Conservation (phyloP, 176 grass and related monocot species). For the Juncus inflexus region DNA sequence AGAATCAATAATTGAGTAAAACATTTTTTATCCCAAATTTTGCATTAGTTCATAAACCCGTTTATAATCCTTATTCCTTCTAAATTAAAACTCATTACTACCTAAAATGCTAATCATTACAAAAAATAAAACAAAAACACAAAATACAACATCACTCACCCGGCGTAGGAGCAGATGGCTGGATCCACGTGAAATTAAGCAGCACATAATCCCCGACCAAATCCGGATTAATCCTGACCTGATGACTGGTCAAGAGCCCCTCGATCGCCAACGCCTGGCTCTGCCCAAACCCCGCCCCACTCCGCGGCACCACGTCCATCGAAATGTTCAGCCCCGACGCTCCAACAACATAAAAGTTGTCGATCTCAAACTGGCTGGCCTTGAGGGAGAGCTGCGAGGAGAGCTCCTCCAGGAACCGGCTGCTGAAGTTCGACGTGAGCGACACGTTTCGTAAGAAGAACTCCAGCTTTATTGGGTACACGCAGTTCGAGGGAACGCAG, state of each 20-base stretch:
- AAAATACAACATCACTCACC: conserved; percentile 46
- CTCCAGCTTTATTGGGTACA: conserved; percentile 88
- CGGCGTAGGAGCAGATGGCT: conserved; percentile 49
- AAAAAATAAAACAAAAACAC: conserved; percentile 26
- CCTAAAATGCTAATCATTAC: conserved; percentile 2
- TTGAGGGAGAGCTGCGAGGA: conserved; percentile 59
- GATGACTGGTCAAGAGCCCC: conserved; percentile 61
- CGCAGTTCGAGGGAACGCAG: conserved; percentile 54
- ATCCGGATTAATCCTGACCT: conserved; percentile 60
- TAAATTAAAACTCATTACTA: background rate
- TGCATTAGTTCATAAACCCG: background rate
- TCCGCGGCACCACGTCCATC: conserved; percentile 87
- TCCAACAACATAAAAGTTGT: conserved; percentile 97
- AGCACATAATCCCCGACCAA: conserved; percentile 80
- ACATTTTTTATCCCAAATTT: background rate
- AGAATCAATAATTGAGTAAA: background rate
- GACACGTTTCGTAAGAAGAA: conserved; percentile 90
- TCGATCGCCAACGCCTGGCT: conserved; percentile 64
- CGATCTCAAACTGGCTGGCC: conserved; percentile 74
- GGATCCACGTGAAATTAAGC: conserved; percentile 95
- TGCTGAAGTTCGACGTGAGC: conserved; percentile 80
- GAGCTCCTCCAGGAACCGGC: conserved; percentile 76
- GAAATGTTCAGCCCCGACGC: conserved; percentile 94
- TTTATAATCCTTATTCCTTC: background rate
- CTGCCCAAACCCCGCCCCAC: conserved; percentile 72